Evolutionary conservation across 371 early-diverging fungal species (phyloP).

Genomic region (Homolaphlyctis polyrhiza): DNA sequence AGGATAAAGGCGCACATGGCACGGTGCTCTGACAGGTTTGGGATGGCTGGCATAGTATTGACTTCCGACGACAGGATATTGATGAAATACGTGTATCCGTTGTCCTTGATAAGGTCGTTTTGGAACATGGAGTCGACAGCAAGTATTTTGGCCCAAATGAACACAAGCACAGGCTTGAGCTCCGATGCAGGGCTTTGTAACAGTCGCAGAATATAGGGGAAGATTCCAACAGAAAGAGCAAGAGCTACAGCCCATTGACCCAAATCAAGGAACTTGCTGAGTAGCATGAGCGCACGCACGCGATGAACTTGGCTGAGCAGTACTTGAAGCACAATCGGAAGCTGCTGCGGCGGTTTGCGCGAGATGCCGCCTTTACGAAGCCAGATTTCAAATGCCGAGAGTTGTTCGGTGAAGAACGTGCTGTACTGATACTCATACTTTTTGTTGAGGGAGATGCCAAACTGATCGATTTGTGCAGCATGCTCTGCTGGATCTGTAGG

Average conservation of each 20-base stretch:
- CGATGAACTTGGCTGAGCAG: constrained; percentile 92
- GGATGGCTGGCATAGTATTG: constrained; percentile 41
- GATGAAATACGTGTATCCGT: constrained; percentile 89
- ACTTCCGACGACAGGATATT: constrained; percentile 69
- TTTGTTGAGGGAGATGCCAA: neutral
- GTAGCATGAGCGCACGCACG: constrained; percentile 80
- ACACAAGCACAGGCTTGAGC: constrained; percentile 86
- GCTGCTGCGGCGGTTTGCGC: constrained; percentile 74
- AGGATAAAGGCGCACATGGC: constrained; percentile 91
- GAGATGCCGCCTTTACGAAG: constrained; percentile 61
- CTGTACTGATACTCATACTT: constrained; percentile 64
- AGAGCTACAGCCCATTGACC: constrained; percentile 94
- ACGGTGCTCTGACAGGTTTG: constrained; percentile 79
- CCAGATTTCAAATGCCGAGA: constrained; percentile 97
- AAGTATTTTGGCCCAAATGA: constrained; percentile 94
- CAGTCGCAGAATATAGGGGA: constrained; percentile 94
- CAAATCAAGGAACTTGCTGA: constrained; percentile 88
- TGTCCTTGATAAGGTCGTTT: constrained; percentile 86
- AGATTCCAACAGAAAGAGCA: constrained; percentile 92
- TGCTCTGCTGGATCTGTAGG: constrained; percentile 5
- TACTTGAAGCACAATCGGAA: constrained; percentile 95
- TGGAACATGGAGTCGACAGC: constrained; percentile 89
- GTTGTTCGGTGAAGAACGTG: constrained; percentile 90
- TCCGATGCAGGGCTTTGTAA: constrained; percentile 91
- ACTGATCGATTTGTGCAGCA: constrained; percentile 7